A percentile compares a stretch with the other conserved stretches of the same genome.
These are phyloP conservation scores for Sorghum bicolor DNA, from an alignment of 176 grass and related monocot genomes.

Conservation along the genomic window Sorghum_bicolor_NCBIv3 NC_012877.2:51714501-51715000, in stretches of 20 bases:
- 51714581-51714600: too few species aligned
- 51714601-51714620: too few species aligned
- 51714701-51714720: conserved; percentile 90
- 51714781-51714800: conserved; percentile 63
- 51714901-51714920: conserved; percentile 91
- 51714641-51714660: too few species aligned
- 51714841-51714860: conserved; percentile 55
- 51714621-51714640: too few species aligned
- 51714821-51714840: conserved; percentile 83
- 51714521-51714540: too few species aligned
- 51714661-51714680: neutral
- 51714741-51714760: conserved; percentile 38
- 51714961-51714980: neutral
- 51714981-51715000: neutral
- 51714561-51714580: too few species aligned
- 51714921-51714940: conserved; percentile 60
- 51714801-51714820: conserved; percentile 65
- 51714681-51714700: conserved; percentile 28
- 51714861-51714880: conserved; percentile 52
- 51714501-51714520: too few species aligned
- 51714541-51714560: too few species aligned
- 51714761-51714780: conserved; percentile 53
- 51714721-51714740: conserved; percentile 47
- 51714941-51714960: too few species aligned
- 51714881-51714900: conserved; percentile 49